Conservation (phyloP, 2,329 filamentous ascomycete species). For the Thielaviopsis euricoi region DNA sequence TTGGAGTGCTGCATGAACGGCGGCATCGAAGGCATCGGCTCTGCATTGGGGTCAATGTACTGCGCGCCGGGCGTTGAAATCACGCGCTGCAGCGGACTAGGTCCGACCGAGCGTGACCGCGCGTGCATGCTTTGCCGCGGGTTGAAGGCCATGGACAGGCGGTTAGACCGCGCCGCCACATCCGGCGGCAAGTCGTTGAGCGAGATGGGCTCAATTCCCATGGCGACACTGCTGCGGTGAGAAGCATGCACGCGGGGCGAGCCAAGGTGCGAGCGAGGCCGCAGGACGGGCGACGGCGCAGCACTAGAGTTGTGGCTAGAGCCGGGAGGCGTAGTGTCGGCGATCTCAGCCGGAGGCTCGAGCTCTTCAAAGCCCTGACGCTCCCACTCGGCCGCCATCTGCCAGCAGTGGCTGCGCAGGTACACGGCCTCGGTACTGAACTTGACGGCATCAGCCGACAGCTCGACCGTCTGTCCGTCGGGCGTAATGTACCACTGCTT, state of each 20-base stretch:
- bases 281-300: conserved; percentile 5
- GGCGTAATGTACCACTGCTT: conserved; percentile 63
- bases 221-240: conserved; percentile 25
- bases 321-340: conserved; percentile 12
- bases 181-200: conserved; percentile 9
- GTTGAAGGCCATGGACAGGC: conserved; percentile 3
- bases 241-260: conserved; percentile 5
- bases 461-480: conserved; percentile 38
- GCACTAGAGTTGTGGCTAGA: conserved; percentile 3
- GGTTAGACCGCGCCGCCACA: conserved; percentile 4
- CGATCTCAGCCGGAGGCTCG: conserved; percentile 13
- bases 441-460: conserved; percentile 42
- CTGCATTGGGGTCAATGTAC: conserved; percentile 6
- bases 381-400: conserved; percentile 35
- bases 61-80: neutral
- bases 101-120: conserved; percentile 8
- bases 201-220: conserved; percentile 26
- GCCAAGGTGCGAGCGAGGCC: conserved; percentile 3
- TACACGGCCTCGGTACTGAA: conserved; percentile 46
- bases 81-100: conserved; percentile 5
- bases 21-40: neutral
- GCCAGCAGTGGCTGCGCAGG: conserved; percentile 40
- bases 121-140: conserved; percentile 3
- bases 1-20: conserved; percentile 5
- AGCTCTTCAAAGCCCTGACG: conserved; percentile 17